A percentile compares a stretch with the other conserved stretches of the same genome.
These are phyloP conservation scores for Clonostachys rhizophaga DNA, from an alignment of 2,329 filamentous ascomycete genomes.

Conservation along the genomic window DNA sequence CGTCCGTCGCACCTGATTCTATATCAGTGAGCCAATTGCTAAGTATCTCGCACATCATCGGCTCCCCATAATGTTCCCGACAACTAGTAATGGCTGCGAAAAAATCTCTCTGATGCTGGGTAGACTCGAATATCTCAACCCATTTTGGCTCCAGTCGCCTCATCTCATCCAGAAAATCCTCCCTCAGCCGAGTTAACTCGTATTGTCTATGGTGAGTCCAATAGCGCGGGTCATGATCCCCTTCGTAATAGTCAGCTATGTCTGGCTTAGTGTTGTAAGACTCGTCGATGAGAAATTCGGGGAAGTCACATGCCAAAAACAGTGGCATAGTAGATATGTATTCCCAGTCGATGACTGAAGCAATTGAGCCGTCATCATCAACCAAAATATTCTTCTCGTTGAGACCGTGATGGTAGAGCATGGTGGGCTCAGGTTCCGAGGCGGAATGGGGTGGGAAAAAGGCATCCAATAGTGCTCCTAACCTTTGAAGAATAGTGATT, in stretches of 20 bases:
- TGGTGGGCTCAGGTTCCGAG: not conserved
- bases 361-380: not conserved
- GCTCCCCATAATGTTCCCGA: not conserved
- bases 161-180: not conserved
- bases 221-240: not conserved
- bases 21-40: not conserved
- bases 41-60: not conserved
- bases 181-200: not conserved
- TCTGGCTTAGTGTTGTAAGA: not conserved
- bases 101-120: not conserved
- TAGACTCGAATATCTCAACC: not conserved
- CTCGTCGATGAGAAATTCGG: not conserved
- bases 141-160: not conserved
- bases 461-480: not conserved
- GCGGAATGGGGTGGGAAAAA: not conserved
- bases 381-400: not conserved
- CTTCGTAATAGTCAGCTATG: not conserved
- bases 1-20: not conserved
- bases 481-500: not conserved
- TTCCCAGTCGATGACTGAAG: not conserved
- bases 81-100: not conserved
- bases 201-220: not conserved
- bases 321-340: not conserved
- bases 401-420: not conserved
- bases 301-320: not conserved